Conservation (phyloP, 768 basidiomycete genomes). For the Daedalea quercina region DNA sequence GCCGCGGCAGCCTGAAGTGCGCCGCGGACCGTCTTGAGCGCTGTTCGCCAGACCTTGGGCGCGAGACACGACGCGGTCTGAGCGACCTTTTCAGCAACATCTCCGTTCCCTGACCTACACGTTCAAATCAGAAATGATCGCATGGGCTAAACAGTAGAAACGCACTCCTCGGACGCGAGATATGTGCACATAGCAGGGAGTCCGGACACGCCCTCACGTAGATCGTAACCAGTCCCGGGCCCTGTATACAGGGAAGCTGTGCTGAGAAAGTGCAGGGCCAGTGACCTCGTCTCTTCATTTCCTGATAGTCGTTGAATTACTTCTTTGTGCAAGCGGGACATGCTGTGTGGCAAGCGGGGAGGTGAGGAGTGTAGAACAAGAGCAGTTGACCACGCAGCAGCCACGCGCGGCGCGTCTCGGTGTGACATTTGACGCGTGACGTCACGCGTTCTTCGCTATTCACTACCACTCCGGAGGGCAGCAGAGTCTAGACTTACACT, state of each 20-base stretch:
- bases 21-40: constrained; percentile 19
- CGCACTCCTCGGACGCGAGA: constrained; percentile 42
- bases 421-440: no score
- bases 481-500: no score
- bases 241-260: constrained; percentile 21
- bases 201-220: constrained; percentile 32
- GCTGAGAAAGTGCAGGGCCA: no score
- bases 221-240: constrained; percentile 42
- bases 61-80: constrained; percentile 27
- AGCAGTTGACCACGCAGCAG: no score
- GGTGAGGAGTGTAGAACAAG: no score
- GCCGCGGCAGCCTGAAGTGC: constrained; percentile 13
- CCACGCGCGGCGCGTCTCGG: no score
- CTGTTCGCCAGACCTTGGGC: constrained; percentile 20
- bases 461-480: no score
- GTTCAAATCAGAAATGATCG: background rate
- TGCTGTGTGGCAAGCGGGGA: no score
- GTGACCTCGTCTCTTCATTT: no score
- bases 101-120: constrained; percentile 22
- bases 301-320: no score
- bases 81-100: constrained; percentile 23
- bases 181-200: constrained; percentile 45
- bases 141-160: background rate
- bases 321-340: no score
- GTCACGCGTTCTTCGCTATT: no score